These are phyloP conservation scores for Pisolithus microcarpus DNA, from an alignment of 768 basidiomycete species.

Conservation along the genomic window DNA sequence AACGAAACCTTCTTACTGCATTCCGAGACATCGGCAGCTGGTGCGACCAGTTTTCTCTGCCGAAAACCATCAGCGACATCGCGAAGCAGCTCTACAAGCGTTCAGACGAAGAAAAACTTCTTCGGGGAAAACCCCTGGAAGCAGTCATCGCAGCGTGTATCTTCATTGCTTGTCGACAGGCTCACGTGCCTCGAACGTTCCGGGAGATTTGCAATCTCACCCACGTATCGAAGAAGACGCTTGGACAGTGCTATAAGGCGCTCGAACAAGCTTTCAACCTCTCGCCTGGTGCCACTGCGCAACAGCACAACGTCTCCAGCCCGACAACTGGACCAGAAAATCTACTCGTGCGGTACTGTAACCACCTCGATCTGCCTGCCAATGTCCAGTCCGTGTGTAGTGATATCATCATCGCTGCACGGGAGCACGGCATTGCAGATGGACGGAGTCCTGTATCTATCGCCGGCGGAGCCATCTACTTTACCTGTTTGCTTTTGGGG, in stretches of 20 bases:
- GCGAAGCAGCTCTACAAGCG: constrained; percentile 97
- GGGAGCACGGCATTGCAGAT: constrained; percentile 82
- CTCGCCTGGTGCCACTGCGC: constrained; percentile 68
- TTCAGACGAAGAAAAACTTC: constrained; percentile 89
- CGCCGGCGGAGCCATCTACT: constrained; percentile 94
- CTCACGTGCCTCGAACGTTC: constrained; percentile 92
- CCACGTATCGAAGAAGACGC: constrained; percentile 88
- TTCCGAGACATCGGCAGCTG: constrained; percentile 89
- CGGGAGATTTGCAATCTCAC: constrained; percentile 92
- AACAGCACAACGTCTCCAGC: constrained; percentile 28
- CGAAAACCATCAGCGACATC: constrained; percentile 89
- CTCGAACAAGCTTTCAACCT: constrained; percentile 86
- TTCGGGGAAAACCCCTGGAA: constrained; percentile 85
- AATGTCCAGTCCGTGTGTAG: constrained; percentile 78
- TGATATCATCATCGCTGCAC: constrained; percentile 74
- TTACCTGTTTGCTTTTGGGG: constrained; percentile 79
- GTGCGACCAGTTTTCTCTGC: constrained; percentile 94
- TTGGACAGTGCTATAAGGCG: constrained; percentile 90
- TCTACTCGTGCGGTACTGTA: constrained; percentile 88
- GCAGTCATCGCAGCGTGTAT: constrained; percentile 97
- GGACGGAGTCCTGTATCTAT: constrained; percentile 97
- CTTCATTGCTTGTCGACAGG: constrained; percentile 94
- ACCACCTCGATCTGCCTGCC: constrained; percentile 79
- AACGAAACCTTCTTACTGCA: constrained; percentile 79
- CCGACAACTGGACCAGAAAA: constrained; percentile 73